Evolutionary conservation across 768 basidiomycete genomes (phyloP).

Genomic region (Xerocomus brunneocitrinus): DNA sequence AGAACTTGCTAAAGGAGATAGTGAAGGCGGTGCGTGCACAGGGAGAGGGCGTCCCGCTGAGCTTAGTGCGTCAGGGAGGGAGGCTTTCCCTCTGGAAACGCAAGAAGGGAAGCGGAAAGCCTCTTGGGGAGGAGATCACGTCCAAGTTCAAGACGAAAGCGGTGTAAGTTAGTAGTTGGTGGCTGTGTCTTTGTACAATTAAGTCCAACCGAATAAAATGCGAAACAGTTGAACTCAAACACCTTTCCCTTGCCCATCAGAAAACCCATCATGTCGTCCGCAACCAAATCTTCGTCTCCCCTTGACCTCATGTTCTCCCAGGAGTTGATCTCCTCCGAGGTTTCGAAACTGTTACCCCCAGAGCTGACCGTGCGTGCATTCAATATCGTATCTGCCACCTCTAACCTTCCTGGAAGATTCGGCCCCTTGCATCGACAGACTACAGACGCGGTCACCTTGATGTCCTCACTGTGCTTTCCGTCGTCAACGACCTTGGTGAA

Average conservation of each 20-base stretch:
- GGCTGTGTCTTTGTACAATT: constrained; percentile 11
- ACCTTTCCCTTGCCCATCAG: neutral
- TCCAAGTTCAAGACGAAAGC: constrained; percentile 14
- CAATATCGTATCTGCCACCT: neutral
- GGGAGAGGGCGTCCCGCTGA: constrained; percentile 50
- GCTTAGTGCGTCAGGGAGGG: constrained; percentile 45
- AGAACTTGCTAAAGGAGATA: constrained; percentile 34
- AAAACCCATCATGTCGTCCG: constrained; percentile 9
- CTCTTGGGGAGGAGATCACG: constrained; percentile 17
- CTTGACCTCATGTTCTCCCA: constrained; percentile 79
- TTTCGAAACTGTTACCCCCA: constrained; percentile 53
- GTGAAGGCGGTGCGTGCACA: constrained; percentile 46
- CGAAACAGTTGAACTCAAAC: neutral
- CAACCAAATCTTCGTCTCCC: constrained; percentile 1
- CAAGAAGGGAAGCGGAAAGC: constrained; percentile 23
- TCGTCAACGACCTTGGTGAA: constrained; percentile 62
- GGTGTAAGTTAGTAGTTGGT: neutral
- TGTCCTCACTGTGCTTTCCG: constrained; percentile 72
- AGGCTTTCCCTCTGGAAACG: constrained; percentile 50
- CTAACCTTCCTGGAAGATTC: constrained; percentile 53
- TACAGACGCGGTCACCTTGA: constrained; percentile 75
- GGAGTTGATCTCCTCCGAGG: constrained; percentile 62
- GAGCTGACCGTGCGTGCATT: constrained; percentile 31
- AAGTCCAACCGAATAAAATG: neutral
- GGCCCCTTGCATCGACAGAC: constrained; percentile 86